A percentile compares a stretch with the other conserved stretches of the same genome.
phyloP scores from a whole-genome alignment of 2,329 filamentous ascomycete species.

The Chalaropsis ovoidea region DNA sequence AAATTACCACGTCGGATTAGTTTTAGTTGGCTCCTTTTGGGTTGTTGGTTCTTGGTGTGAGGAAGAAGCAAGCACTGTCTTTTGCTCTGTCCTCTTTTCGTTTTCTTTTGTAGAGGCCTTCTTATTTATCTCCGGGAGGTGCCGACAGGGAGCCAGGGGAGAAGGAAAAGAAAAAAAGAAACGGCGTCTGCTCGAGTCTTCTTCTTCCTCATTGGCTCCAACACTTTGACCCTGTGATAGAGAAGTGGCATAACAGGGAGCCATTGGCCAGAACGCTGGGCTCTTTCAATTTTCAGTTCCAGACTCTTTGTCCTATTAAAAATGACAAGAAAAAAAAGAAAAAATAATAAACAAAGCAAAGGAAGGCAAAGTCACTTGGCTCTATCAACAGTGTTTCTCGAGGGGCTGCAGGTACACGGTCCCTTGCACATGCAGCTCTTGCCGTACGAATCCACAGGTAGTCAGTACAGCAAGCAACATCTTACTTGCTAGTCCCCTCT shows the following conservation, averaged over 20 bases:
- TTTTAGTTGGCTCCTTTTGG: conserved; percentile 1
- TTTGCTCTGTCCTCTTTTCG: background rate
- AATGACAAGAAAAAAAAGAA: no score
- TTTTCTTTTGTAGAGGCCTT: background rate
- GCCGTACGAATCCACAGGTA: no score
- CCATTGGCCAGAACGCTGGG: background rate
- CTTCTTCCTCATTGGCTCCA: background rate
- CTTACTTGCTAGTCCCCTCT: no score
- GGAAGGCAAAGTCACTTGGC: no score
- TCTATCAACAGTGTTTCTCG: no score
- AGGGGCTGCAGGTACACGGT: no score
- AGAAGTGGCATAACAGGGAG: background rate
- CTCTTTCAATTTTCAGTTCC: no score
- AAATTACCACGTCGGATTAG: conserved; percentile 7
- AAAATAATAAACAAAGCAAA: no score
- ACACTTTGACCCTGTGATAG: background rate
- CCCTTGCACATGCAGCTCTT: no score
- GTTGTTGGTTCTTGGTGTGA: background rate
- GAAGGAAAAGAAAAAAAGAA: no score
- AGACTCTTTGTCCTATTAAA: no score
- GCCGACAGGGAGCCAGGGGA: background rate
- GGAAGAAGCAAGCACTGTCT: background rate
- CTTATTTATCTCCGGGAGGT: background rate
- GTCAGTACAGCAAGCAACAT: no score
- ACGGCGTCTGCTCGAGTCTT: background rate